A percentile compares a stretch with the other conserved stretches of the same genome.
These are phyloP conservation scores for Ehretia macrophylla DNA, from an alignment of 257 asterid species.

Conservation along the genomic window DNA sequence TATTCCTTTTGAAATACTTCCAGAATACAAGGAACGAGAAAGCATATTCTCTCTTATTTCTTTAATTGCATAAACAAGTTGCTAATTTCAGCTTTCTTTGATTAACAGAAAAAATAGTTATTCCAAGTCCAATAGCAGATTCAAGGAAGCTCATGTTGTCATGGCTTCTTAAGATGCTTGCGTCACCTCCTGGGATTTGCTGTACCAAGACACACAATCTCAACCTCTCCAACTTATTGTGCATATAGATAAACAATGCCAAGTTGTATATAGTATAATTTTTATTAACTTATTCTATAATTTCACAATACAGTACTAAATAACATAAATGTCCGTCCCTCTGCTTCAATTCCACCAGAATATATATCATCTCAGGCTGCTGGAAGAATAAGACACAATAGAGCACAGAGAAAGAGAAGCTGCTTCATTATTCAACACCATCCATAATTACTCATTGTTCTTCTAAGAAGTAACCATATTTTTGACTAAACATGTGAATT, in stretches of 20 bases:
- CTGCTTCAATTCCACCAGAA: slow-evolving; percentile 4
- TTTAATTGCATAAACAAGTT: too few relatives aligned
- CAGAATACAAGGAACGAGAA: not conserved
- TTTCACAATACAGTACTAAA: too few relatives aligned
- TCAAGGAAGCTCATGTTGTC: not conserved
- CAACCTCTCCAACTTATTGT: not conserved
- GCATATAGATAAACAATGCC: not conserved
- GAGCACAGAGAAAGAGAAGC: not conserved
- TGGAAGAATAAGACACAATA: not conserved
- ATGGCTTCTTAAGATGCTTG: too few relatives aligned
- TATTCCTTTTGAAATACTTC: not conserved
- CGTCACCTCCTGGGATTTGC: too few relatives aligned
- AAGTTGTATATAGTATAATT: too few relatives aligned
- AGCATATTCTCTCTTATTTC: not conserved
- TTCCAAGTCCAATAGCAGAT: not conserved
- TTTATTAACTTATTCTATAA: too few relatives aligned
- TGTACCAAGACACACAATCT: not conserved
- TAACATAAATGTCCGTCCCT: not conserved
- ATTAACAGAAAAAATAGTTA: not conserved
- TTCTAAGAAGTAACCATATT: not conserved
- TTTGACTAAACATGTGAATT: not conserved
- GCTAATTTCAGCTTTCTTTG: not conserved
- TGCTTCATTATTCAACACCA: not conserved
- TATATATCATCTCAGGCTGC: not conserved
- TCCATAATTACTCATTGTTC: not conserved